Conservation (phyloP, 2,329 filamentous ascomycete genomes). For the Calonectria montana region DNA sequence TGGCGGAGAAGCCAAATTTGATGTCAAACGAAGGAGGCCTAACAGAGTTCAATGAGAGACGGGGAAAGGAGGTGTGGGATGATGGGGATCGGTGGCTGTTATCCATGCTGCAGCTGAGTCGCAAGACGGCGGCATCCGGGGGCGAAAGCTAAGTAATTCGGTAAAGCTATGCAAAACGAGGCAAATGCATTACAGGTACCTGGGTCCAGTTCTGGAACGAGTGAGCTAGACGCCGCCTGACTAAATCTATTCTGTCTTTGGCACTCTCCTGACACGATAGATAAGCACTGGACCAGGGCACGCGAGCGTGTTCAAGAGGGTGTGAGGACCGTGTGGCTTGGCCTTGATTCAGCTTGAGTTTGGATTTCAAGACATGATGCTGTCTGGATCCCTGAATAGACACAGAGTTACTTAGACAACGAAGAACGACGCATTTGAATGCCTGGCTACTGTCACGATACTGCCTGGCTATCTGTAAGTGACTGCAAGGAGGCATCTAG, state of each 20-base stretch:
- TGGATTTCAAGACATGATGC: neutral
- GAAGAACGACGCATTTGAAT: neutral
- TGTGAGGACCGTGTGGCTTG: neutral
- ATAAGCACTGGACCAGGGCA: conserved; percentile 41
- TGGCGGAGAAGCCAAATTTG: neutral
- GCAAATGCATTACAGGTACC: neutral
- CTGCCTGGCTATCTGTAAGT: neutral
- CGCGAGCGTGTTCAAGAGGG: conserved; percentile 12
- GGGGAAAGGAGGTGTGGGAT: conserved; percentile 4
- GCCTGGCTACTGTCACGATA: neutral
- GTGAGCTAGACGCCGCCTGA: conserved; percentile 34
- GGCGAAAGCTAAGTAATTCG: neutral
- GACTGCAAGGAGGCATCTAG: neutral
- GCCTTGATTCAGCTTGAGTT: neutral
- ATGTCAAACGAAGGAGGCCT: neutral
- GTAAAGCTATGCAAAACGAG: neutral
- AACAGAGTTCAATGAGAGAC: neutral
- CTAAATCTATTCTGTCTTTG: conserved; percentile 32
- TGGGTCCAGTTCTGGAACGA: neutral
- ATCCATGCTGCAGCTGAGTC: conserved; percentile 11
- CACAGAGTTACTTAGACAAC: neutral
- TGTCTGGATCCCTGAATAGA: neutral
- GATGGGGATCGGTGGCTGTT: conserved; percentile 14
- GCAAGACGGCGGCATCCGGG: conserved; percentile 23
- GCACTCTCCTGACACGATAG: conserved; percentile 25